A percentile compares a stretch with the other conserved stretches of the same genome.
Conservation (phyloP, 2,329 filamentous ascomycete species). For the Trichoderma arundinaceum region DNA sequence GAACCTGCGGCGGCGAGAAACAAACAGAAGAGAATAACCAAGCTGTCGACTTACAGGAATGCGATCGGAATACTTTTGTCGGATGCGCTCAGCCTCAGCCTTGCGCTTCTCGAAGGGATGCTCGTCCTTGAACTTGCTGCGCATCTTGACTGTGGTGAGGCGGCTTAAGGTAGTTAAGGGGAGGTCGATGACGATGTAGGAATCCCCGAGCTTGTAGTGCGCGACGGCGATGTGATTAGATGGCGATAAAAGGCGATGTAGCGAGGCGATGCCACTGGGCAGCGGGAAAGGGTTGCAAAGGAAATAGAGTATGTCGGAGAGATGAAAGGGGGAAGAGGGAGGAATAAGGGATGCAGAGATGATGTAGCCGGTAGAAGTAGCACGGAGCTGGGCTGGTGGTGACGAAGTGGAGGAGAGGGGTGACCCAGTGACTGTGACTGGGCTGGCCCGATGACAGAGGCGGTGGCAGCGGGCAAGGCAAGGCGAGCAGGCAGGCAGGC, state of each 20-base stretch:
- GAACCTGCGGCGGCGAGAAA: background rate
- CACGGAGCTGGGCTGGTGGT: conserved; percentile 1
- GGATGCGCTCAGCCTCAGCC: conserved; percentile 98
- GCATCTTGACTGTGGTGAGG: conserved; percentile 68
- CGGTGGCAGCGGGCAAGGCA: conserved; percentile 36
- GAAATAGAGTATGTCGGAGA: background rate
- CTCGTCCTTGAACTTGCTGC: conserved; percentile 99
- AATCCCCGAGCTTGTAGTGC: background rate
- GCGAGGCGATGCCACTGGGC: background rate
- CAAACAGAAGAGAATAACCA: background rate
- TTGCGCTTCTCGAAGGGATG: conserved; percentile 99
- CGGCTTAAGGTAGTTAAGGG: background rate
- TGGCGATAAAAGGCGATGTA: background rate
- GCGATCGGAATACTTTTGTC: conserved; percentile 97
- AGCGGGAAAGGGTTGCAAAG: conserved; percentile 8
- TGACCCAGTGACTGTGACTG: conserved; percentile 25
- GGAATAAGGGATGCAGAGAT: conserved; percentile 33
- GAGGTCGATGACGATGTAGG: background rate
- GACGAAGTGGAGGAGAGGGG: conserved; percentile 32
- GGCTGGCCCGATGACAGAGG: conserved; percentile 34
- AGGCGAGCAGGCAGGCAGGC: conserved; percentile 32
- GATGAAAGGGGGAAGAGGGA: conserved; percentile 23
- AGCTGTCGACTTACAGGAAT: conserved; percentile 78
- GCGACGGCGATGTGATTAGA: conserved; percentile 3
- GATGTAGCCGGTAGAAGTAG: conserved; percentile 26